A percentile compares a stretch with the other conserved stretches of the same genome.
These are phyloP conservation scores for Cordyceps fumosorosea DNA, from an alignment of 2,329 filamentous ascomycete genomes.

Conservation along the genomic window DNA sequence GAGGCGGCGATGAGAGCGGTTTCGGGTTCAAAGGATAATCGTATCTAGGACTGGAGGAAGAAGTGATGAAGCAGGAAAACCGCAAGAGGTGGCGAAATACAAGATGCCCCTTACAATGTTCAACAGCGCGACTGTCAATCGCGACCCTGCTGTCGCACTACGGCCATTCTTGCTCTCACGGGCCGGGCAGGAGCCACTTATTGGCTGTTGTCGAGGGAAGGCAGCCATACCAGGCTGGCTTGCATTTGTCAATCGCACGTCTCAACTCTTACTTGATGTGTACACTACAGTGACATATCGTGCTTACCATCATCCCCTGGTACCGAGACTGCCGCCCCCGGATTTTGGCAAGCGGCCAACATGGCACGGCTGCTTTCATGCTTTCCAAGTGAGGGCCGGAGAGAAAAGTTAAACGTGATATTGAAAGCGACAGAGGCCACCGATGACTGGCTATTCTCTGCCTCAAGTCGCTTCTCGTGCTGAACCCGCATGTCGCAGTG, in stretches of 20 bases:
- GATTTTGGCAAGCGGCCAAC: not conserved
- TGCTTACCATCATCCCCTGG: not conserved
- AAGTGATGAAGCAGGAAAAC: not conserved
- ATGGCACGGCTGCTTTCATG: not conserved
- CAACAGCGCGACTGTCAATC: not conserved
- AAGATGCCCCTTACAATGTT: no score
- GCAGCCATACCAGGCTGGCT: no score
- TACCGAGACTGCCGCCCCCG: not conserved
- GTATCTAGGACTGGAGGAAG: not conserved
- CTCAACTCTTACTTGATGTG: not conserved
- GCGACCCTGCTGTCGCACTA: not conserved
- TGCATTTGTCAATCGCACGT: not conserved
- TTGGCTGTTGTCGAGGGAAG: not conserved
- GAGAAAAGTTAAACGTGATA: not conserved
- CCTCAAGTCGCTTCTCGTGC: not conserved
- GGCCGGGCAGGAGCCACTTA: conserved; percentile 3
- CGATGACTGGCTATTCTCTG: not conserved
- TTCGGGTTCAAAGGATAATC: not conserved
- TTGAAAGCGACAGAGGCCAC: not conserved
- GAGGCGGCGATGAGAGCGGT: not conserved
- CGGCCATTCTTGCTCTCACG: conserved; percentile 10
- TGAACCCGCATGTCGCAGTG: not conserved
- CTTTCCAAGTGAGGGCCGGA: not conserved
- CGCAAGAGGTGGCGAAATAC: not conserved
- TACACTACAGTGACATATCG: no score